A percentile compares a stretch with the other conserved stretches of the same genome.
These are phyloP conservation scores for Trichoderma sp. DNA, from an alignment of 2,329 filamentous ascomycete genomes.

Conservation along the genomic window DNA sequence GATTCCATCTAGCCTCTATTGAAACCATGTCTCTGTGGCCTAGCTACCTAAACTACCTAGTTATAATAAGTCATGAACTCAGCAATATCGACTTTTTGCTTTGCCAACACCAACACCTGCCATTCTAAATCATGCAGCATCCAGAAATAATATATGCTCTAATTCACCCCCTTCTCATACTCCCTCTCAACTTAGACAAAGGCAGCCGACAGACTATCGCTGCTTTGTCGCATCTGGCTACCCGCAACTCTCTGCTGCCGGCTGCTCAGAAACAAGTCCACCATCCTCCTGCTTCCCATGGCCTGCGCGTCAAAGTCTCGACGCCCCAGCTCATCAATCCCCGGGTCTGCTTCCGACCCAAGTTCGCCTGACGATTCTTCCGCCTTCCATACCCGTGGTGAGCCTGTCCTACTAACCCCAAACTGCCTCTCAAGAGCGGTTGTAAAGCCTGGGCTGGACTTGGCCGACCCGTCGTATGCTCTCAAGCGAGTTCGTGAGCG, in stretches of 20 bases:
- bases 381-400: slow-evolving; percentile 22
- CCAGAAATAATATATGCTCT: neutral
- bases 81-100: neutral
- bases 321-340: neutral
- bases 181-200: slow-evolving; percentile 33
- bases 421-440: slow-evolving; percentile 27
- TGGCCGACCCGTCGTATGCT: slow-evolving; percentile 27
- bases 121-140: neutral
- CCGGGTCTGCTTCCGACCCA: neutral
- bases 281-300: slow-evolving; percentile 53
- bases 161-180: neutral
- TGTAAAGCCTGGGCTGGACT: slow-evolving; percentile 34
- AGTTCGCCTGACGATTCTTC: neutral
- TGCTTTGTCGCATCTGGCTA: slow-evolving; percentile 30
- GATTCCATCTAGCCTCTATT: slow-evolving; percentile 1
- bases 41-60: neutral
- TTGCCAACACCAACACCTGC: neutral
- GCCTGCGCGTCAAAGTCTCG: slow-evolving; percentile 35
- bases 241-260: slow-evolving; percentile 46
- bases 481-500: slow-evolving; percentile 26
- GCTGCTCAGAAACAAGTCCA: slow-evolving; percentile 55
- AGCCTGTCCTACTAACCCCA: slow-evolving; percentile 27
- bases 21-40: neutral
- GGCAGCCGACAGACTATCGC: slow-evolving; percentile 33
- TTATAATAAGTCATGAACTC: neutral